Evolutionary conservation across 2,329 filamentous ascomycete genomes (phyloP), one percentile per base, ranked within the genome.

Genomic region (Tolypocladium ovalisporum): DNA sequence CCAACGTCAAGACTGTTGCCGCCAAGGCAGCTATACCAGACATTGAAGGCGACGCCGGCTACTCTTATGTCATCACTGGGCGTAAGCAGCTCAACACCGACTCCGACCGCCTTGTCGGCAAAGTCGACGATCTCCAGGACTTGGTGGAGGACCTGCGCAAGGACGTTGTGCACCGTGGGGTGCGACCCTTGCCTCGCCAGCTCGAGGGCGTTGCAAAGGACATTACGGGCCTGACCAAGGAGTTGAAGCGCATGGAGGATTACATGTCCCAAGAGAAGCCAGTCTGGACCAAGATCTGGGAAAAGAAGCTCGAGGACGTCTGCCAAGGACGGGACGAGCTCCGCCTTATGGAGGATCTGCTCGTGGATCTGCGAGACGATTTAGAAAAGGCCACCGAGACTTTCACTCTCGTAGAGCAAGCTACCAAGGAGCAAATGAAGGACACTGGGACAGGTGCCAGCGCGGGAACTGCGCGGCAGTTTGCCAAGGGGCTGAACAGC

Each of bases 281-380:
- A 0, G 79, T 97, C 58, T 99, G 94, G 93, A 97, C 91, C 56
- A 97, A 97, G 82, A 96, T 97, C 62, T 99, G 94, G 94, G 93
- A 97, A 81, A 92, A 95, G 74, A 92, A 97, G 71, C 79, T 99
- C 52, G 90, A 97, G 71, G 87, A 93, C 55, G 93, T 99, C 3
- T 97, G 94, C 74, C 91, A 96, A 70, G 94, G 97, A 67, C 86
- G 92, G 63, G 93, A 97, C 68, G 86, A 97, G 72, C 83, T 99
- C 64, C 94, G 91, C 54, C 88, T 97, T 79, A 93, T 96, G 78
- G 94, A 99, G 75, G 94, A 97, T 65, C 82, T 99, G 61, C 87
- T 93, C 62, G 85, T 92, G 51, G 94, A 99, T 75, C 75, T 99
- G 61, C 86, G 94, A 67, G 92, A 97, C 67, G 94, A 99, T 75